Conservation (phyloP, 768 basidiomycete genomes). For the Termitomyces sp. region DNA sequence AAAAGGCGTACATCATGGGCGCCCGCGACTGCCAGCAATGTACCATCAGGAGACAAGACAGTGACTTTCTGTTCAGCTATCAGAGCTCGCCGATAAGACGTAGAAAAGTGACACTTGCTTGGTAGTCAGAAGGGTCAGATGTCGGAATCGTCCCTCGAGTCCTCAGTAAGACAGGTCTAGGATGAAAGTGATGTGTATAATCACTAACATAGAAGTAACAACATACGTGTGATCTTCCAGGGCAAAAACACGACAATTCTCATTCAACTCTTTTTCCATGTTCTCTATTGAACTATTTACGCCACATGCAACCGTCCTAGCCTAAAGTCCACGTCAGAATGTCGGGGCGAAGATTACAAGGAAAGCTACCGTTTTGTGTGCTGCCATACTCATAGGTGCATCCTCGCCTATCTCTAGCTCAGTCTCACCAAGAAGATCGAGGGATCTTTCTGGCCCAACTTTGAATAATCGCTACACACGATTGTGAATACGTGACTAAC, state of each 20-base stretch:
- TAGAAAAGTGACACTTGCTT: conserved; percentile 46
- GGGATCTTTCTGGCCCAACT: conserved; percentile 42
- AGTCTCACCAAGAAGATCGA: conserved; percentile 60
- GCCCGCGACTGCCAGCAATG: conserved; percentile 66
- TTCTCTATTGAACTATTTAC: conserved; percentile 73
- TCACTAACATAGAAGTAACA: neutral
- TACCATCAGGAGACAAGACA: conserved; percentile 64
- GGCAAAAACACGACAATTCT: conserved; percentile 76
- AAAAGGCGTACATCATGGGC: conserved; percentile 52
- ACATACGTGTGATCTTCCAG: conserved; percentile 56
- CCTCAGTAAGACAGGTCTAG: conserved; percentile 47
- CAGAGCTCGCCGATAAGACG: conserved; percentile 2
- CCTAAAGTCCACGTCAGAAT: conserved; percentile 21
- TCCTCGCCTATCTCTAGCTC: conserved; percentile 82
- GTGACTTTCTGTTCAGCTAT: conserved; percentile 73
- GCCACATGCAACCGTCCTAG: conserved; percentile 67
- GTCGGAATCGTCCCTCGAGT: conserved; percentile 58
- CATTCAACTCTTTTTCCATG: conserved; percentile 62
- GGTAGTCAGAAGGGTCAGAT: conserved; percentile 70
- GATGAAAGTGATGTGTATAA: neutral
- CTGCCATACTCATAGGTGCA: conserved; percentile 94
- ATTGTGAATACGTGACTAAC: neutral
- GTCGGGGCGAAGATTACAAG: neutral
- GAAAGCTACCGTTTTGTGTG: conserved; percentile 47
- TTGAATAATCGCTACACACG: conserved; percentile 59